A percentile compares a stretch with the other conserved stretches of the same genome.
phyloP scores from a whole-genome alignment of 192 early-diverging fungal genomes.

The Podila clonocystis region DNA sequence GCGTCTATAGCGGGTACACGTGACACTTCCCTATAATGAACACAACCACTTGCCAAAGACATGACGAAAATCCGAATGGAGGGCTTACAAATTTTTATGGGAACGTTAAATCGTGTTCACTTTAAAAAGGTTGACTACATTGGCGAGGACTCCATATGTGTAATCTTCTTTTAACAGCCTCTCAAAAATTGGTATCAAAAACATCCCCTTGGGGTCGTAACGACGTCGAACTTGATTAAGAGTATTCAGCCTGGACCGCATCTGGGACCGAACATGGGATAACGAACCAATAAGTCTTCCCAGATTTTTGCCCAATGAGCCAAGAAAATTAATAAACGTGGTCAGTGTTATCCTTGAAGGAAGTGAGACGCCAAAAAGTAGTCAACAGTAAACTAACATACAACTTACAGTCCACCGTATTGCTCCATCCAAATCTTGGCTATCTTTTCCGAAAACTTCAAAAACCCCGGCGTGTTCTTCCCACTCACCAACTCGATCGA shows the following conservation, averaged over 20 bases:
- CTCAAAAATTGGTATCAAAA: slow-evolving; percentile 8
- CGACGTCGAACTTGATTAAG: slow-evolving; percentile 5
- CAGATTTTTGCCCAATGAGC: slow-evolving; percentile 17
- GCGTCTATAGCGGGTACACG: too few relatives aligned
- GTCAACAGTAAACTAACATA: slow-evolving; percentile 8
- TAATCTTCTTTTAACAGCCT: not conserved
- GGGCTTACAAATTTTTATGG: too few relatives aligned
- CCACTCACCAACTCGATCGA: slow-evolving; percentile 9
- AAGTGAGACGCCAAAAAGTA: not conserved
- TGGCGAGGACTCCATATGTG: too few relatives aligned
- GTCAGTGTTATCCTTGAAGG: slow-evolving; percentile 6
- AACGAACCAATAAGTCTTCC: slow-evolving; percentile 10
- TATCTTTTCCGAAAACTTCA: slow-evolving; percentile 6
- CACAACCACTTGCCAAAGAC: too few relatives aligned
- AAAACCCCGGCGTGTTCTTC: slow-evolving; percentile 5
- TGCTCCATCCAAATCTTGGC: slow-evolving; percentile 9
- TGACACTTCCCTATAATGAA: too few relatives aligned
- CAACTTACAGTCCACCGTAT: slow-evolving; percentile 14
- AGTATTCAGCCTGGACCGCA: slow-evolving; percentile 9
- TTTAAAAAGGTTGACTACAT: too few relatives aligned
- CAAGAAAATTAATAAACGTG: slow-evolving; percentile 9
- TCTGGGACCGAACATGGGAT: slow-evolving; percentile 9
- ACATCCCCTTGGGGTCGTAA: slow-evolving; percentile 6
- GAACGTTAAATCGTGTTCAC: too few relatives aligned
- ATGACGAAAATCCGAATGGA: too few relatives aligned